Evolutionary conservation across 129 eudicot genomes (phyloP), one percentile per base, ranked within the genome.

Genomic region (Smallanthus sonchifolius): DNA sequence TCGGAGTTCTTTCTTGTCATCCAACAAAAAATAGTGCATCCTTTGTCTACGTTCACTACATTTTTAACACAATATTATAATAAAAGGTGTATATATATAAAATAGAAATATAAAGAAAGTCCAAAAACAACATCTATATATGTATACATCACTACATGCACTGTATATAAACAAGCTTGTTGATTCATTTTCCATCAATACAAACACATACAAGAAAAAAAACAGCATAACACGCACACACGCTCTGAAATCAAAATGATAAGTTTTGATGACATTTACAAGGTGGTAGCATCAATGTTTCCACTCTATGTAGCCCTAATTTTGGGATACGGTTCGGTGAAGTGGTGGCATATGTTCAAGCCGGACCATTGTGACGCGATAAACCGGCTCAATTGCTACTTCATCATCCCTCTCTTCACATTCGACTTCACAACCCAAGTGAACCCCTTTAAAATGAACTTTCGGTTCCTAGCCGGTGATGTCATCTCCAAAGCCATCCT

Each of bases 321-420:
- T 1, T 47, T 89, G 35, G 96, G 96, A 0, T 89, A 86, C 8
- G 83, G 81, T 4, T 86, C 92, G 0, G 87, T 89, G 16, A 86
- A 75, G 30, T 86, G 92, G 92, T 89, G 96, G 89, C 79, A 60
- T 10, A 82, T 86, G 83, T 84, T 89, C 83, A 84, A 75, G 10
- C 83, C 90, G 0, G 90, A 89, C 4, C 96, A 89, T 4, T 71
- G 88, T n/a, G 84, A 82, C 61, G 96, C 89, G 5, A 84, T 89
- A 7, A 87, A 82, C 77, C 84, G 86, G 5, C 82, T 89, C 66
- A 75, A 52, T 61, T 86, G 83, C 75, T 89, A 77, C 48, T 84
- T 86, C 78, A 74, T 81, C n/a, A 40, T 84, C 14, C 92, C 96
- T 7, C 84, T 89, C 52, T 87, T 82, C 88, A 78, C 82, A 47